Conservation (phyloP, 164 flowering plant genomes). For the Liquidambar formosana region DNA sequence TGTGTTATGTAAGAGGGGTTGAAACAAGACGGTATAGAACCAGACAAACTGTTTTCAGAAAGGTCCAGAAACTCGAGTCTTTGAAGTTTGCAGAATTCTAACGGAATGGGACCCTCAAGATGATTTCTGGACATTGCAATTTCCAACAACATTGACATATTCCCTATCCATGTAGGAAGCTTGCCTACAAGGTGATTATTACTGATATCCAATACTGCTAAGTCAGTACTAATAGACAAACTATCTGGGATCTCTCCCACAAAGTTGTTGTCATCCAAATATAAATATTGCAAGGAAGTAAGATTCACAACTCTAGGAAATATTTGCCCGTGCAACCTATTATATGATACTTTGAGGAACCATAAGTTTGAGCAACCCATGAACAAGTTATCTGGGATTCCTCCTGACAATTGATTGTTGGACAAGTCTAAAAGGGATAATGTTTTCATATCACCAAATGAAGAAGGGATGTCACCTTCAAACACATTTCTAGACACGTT, state of each 20-base stretch:
- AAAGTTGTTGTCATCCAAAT: not conserved
- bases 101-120: not conserved
- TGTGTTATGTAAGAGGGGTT: not conserved
- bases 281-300: not conserved
- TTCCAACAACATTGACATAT: not conserved
- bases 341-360: not conserved
- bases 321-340: not conserved
- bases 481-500: conserved; percentile 1
- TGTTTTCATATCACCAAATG: conserved; percentile 1
- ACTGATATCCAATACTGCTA: not conserved
- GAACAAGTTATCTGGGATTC: not conserved
- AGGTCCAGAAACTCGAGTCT: not conserved
- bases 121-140: not conserved
- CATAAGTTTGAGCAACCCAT: not conserved
- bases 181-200: not conserved
- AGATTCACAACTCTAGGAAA: not conserved
- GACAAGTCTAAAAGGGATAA: not conserved
- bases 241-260: not conserved
- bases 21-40: not conserved
- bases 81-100: not conserved
- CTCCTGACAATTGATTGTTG: not conserved
- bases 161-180: conserved; percentile 17
- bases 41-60: conserved; percentile 1
- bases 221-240: not conserved
- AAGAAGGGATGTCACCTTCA: not conserved